phyloP scores from a whole-genome alignment of 1,284 basidiomycete species.

The Singerocomus inundabilis region DNA sequence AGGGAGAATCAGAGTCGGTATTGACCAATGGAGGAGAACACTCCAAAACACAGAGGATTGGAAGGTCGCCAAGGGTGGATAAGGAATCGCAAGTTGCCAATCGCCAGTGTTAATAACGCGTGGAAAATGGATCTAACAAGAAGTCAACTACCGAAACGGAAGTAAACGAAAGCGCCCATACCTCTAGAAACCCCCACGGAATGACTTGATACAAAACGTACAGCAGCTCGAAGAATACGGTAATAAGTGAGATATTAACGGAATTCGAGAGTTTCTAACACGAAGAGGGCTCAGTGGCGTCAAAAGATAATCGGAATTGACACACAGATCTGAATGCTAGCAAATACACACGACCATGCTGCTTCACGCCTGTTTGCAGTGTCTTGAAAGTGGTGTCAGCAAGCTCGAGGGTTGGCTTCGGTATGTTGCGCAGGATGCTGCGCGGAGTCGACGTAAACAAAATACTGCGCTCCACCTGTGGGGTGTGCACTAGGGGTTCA shows the following conservation, averaged over 20 bases:
- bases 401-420: slow-evolving; percentile 24
- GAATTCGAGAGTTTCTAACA: slow-evolving; percentile 55
- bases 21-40: slow-evolving; percentile 53
- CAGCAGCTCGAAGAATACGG: slow-evolving; percentile 45
- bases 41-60: slow-evolving; percentile 47
- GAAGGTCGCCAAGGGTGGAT: slow-evolving; percentile 46
- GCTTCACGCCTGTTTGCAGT: slow-evolving; percentile 24
- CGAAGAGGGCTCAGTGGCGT: slow-evolving; percentile 6
- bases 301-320: slow-evolving; percentile 3
- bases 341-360: slow-evolving; percentile 29
- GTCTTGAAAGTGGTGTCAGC: slow-evolving; percentile 36
- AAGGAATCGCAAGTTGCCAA: slow-evolving; percentile 36
- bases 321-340: slow-evolving; percentile 44
- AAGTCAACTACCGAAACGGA: slow-evolving; percentile 14
- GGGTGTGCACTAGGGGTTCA: slow-evolving; percentile 23
- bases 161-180: slow-evolving; percentile 23
- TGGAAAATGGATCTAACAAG: slow-evolving; percentile 19
- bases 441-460: slow-evolving; percentile 30
- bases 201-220: slow-evolving; percentile 46
- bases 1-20: slow-evolving; percentile 58
- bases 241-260: slow-evolving; percentile 49
- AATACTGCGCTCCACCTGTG: slow-evolving; percentile 17
- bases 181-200: slow-evolving; percentile 45
- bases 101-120: slow-evolving; percentile 6
- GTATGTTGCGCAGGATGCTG: slow-evolving; percentile 26